Evolutionary conservation across 2,329 filamentous ascomycete species (phyloP).

Genomic region (Torrubiellomyces zombiae): DNA sequence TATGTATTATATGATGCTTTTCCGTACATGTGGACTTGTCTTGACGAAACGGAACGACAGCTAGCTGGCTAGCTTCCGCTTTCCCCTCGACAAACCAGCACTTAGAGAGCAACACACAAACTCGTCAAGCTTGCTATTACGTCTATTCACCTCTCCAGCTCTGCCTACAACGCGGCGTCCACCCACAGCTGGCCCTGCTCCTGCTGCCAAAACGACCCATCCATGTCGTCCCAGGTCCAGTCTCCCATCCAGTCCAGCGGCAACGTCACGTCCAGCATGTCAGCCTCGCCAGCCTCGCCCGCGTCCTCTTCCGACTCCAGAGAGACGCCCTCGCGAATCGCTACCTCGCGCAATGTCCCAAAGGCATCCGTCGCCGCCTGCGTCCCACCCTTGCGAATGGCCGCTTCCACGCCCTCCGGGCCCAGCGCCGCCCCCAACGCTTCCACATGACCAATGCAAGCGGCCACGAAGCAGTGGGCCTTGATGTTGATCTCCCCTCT

Average conservation of each 20-base stretch:
- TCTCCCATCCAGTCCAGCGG: conserved; percentile 11
- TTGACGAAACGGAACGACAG: too few relatives aligned
- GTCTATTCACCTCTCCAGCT: too few relatives aligned
- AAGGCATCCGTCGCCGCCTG: conserved; percentile 13
- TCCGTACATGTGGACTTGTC: too few relatives aligned
- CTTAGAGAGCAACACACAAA: too few relatives aligned
- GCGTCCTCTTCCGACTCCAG: conserved; percentile 4
- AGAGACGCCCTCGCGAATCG: conserved; percentile 12
- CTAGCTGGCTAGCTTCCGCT: too few relatives aligned
- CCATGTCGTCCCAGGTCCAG: conserved; percentile 12
- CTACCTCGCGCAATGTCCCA: conserved; percentile 17
- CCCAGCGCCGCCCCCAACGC: conserved; percentile 14
- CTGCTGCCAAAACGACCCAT: conserved; percentile 6
- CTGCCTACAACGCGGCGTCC: too few relatives aligned
- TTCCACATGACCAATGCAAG: conserved; percentile 16
- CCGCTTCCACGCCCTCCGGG: conserved; percentile 14
- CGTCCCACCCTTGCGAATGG: conserved; percentile 12
- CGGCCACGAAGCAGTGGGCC: conserved; percentile 18
- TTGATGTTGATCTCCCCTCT: conserved; percentile 28
- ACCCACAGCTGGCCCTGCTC: conserved; percentile 4
- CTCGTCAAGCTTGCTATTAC: too few relatives aligned
- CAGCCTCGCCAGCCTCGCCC: conserved; percentile 4
- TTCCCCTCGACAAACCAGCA: too few relatives aligned
- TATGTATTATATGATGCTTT: too few relatives aligned
- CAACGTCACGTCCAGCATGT: conserved; percentile 4